Evolutionary conservation across 2,329 filamentous ascomycete species (phyloP), one percentile per base, ranked within the genome.

Genomic region (Myotisia sp.): DNA sequence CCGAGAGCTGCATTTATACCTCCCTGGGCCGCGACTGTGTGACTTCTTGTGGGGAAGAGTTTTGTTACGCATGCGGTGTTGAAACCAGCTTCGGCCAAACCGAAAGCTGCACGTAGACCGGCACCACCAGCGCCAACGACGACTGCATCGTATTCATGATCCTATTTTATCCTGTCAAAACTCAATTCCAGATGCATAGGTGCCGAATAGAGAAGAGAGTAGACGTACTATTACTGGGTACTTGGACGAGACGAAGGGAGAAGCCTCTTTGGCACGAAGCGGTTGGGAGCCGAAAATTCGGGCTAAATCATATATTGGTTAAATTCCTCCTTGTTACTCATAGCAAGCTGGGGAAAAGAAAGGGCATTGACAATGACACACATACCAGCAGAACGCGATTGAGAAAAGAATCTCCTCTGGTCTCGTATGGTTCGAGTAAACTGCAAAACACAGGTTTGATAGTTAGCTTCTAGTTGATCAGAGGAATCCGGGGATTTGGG

Each of bases 131-230:
- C 73, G 49, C 66, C 66, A 35, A 69, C 84, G 41, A 98, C 90
- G 50, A 98, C 70, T 42, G 87, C 87, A 79, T 95, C 90, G 64
- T 94, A 95, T 65, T 95, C 85, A 65, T 98, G 90, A 60, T 95
- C 90, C 76, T 85, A 53, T 18, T 35, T 36, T 30, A 21, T 32
- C 35, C 29, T 41, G n/a, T n/a, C n/a, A n/a, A n/a, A n/a, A n/a
- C n/a, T n/a, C n/a, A n/a, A n/a, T n/a, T n/a, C n/a, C n/a, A n/a
- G n/a, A n/a, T n/a, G 27, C 6, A 32, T 9, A 17, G n/a, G 13
- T 10, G 9, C 12, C 6, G 18, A 29, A 7, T 29, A 10, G n/a
- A n/a, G n/a, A n/a, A n/a, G 7, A 9, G 26, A 19, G 17, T 34
- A 23, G 47, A 70, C 79, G 62, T 73, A 83, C 80, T 60, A 98